Evolutionary conservation across 129 eudicot species (phyloP), one percentile per base, ranked within the genome.

Genomic region (Saussurea involucrata): DNA sequence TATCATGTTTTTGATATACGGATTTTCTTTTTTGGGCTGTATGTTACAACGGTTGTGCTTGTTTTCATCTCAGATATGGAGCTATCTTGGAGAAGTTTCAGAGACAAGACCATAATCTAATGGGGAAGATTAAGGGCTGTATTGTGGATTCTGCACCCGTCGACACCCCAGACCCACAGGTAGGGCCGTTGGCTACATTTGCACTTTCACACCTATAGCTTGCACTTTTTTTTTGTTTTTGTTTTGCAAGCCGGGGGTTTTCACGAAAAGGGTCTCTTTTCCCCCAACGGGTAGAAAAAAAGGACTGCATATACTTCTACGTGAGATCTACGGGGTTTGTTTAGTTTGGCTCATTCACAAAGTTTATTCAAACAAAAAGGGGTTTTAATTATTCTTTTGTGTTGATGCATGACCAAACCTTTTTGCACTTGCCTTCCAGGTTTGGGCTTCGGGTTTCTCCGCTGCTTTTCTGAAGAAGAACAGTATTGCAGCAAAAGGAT

Each of bases 61-160:
- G 66, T 53, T 71, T 6, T 18, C 5, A 15, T 37, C 27, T 64
- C 85, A 95, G 99, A 60, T 95, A 95, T 85, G 99, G 99, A 71
- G 94, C 88, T 22, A 86, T 92, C 68, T 86, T 95, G 93, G 99
- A 92, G 73, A 95, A 92, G 83, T 82, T 95, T 90, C 88, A 89
- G 85, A 87, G 71, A 25, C 87, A 82, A 75, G 96, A 95, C 64
- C 79, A 77, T 75, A 68, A 83, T 40, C 67, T 92, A 69, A 67
- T 83, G 72, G 90, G 80, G 37, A 82, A 79, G 76, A 95, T 95
- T 49, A 95, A 85, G 82, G 99, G 99, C 2, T 95, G 97, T 76
- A 76, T 95, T 27, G 99, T 95, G 63, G 99, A 95, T 86, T 95
- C 99, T 69, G 99, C 99, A 76, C 99, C 99, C 21, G 96, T 90